phyloP scores from a whole-genome alignment of 2,329 filamentous ascomycete genomes.

The Fusarium lyarnte region DNA sequence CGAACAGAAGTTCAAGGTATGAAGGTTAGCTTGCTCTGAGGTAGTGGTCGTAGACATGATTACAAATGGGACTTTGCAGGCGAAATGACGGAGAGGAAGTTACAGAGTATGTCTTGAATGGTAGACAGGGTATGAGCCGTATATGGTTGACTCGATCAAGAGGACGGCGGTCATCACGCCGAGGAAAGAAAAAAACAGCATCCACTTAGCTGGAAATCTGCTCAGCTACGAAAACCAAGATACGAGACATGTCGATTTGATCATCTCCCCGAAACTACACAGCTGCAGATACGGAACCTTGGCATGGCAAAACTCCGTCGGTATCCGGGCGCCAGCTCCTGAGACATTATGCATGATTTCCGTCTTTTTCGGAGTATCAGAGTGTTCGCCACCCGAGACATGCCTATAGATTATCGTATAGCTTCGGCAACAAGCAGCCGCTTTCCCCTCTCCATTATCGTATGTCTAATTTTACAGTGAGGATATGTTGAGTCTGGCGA shows the following conservation, averaged over 20 bases:
- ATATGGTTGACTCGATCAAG: background rate
- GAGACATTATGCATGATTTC: no score
- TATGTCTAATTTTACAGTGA: background rate
- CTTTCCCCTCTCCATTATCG: rapidly evolving
- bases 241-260: rapidly evolving
- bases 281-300: background rate
- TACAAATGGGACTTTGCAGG: rapidly evolving
- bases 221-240: rapidly evolving
- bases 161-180: rapidly evolving
- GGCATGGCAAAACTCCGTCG: background rate
- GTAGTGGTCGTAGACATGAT: background rate
- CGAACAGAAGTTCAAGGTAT: background rate
- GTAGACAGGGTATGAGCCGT: no score
- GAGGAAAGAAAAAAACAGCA: background rate
- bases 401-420: background rate
- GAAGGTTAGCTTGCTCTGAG: background rate
- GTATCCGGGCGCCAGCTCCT: background rate
- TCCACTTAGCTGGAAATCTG: background rate
- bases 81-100: background rate
- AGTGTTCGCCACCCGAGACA: background rate
- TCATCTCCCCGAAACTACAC: background rate
- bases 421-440: background rate
- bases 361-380: rapidly evolving
- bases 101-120: no score
- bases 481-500: rapidly evolving